Evolutionary conservation across 306 rosid genomes (phyloP).

Genomic region (Vigna mungo): DNA sequence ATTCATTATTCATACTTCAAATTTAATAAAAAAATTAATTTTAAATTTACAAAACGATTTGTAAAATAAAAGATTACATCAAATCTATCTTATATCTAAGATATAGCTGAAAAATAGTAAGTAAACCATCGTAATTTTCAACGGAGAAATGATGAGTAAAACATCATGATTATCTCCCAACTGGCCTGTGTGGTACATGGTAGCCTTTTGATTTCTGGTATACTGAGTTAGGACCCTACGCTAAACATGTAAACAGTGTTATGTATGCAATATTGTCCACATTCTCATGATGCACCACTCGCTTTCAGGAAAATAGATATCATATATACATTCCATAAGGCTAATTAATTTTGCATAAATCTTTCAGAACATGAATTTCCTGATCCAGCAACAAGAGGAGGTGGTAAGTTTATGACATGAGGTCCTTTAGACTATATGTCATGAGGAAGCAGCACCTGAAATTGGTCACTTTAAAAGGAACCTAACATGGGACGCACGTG

Average conservation of each 20-base stretch:
- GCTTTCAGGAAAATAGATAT: not conserved
- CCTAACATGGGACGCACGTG: constrained; percentile 44
- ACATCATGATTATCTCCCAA: not conserved
- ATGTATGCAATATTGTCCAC: not conserved
- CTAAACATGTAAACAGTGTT: not conserved
- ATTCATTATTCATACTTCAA: no score
- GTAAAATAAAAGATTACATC: no score
- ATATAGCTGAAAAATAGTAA: not conserved
- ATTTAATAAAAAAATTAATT: no score
- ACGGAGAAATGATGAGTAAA: constrained; percentile 3
- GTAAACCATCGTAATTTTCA: constrained; percentile 8
- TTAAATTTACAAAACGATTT: no score
- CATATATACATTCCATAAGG: not conserved
- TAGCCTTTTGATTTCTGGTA: constrained; percentile 16
- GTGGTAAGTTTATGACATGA: constrained; percentile 30
- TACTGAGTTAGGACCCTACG: constrained; percentile 1
- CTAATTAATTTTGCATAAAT: not conserved
- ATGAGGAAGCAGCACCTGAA: constrained; percentile 16
- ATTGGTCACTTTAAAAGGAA: constrained; percentile 25
- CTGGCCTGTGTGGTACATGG: not conserved
- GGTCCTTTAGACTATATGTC: not conserved
- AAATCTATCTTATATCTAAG: no score
- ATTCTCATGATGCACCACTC: constrained; percentile 18
- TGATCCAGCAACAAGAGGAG: constrained; percentile 22
- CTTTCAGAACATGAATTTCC: not conserved